Conservation (phyloP, 805 yeast genomes). For the Kazachstania psychrophila region DNA sequence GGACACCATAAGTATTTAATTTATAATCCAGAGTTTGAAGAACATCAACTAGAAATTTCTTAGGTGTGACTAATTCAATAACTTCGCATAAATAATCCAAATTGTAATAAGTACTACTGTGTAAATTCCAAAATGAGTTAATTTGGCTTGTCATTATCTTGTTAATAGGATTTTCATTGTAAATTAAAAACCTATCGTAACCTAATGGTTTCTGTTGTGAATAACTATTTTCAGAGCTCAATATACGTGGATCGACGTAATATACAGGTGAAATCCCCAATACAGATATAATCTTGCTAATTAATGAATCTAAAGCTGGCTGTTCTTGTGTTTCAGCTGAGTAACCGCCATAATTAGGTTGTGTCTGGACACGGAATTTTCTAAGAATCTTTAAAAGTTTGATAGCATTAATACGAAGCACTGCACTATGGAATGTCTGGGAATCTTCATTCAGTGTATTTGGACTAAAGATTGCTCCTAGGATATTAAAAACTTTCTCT, state of each 20-base stretch:
- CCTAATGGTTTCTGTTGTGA: conserved; percentile 24
- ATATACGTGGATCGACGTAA: conserved; percentile 22
- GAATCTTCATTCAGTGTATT: conserved; percentile 39
- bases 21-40: conserved; percentile 23
- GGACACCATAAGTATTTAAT: conserved; percentile 17
- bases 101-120: conserved; percentile 30
- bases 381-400: conserved; percentile 19
- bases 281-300: conserved; percentile 15
- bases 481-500: conserved; percentile 31
- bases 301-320: conserved; percentile 21
- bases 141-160: conserved; percentile 29
- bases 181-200: conserved; percentile 19
- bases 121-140: conserved; percentile 31
- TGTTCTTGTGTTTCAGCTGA: conserved; percentile 25
- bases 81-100: conserved; percentile 25
- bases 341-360: conserved; percentile 25
- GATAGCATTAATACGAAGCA: conserved; percentile 28
- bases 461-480: conserved; percentile 37
- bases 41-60: conserved; percentile 20
- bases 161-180: conserved; percentile 25
- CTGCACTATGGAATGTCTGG: conserved; percentile 34
- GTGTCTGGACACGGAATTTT: conserved; percentile 17
- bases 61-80: conserved; percentile 23
- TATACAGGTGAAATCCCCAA: conserved; percentile 21
- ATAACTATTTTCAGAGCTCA: conserved; percentile 17